Conservation (phyloP, 2,329 filamentous ascomycete genomes). For the Aureobasidium sp. region DNA sequence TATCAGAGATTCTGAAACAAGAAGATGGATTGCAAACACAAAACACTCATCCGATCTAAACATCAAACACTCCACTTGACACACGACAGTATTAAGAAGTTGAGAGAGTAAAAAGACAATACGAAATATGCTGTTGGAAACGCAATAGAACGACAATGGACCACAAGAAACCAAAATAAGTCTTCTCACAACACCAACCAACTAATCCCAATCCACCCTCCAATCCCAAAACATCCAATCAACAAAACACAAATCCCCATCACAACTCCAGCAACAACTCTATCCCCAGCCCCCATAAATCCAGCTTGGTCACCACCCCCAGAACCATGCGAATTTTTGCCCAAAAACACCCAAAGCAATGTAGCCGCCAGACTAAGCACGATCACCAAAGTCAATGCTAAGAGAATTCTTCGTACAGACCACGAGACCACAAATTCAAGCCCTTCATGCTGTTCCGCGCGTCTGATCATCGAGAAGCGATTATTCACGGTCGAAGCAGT, state of each 20-base stretch:
- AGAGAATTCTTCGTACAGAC: slow-evolving; percentile 33
- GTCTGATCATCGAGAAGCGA: slow-evolving; percentile 18
- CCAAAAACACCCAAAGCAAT: slow-evolving; percentile 42
- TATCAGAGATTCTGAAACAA: too few relatives aligned
- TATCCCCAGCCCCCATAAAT: slow-evolving; percentile 36
- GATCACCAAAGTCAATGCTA: slow-evolving; percentile 33
- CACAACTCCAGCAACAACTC: slow-evolving; percentile 36
- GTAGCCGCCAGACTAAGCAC: slow-evolving; percentile 33
- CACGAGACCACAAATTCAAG: slow-evolving; percentile 41
- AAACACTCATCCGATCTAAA: too few relatives aligned
- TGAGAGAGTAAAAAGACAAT: too few relatives aligned
- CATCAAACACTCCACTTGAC: too few relatives aligned
- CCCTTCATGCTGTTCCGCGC: slow-evolving; percentile 33
- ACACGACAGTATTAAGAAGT: neutral
- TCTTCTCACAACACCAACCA: slow-evolving; percentile 38
- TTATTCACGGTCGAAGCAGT: slow-evolving; percentile 13
- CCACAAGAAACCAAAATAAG: neutral
- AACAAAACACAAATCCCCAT: slow-evolving; percentile 40
- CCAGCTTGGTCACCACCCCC: slow-evolving; percentile 26
- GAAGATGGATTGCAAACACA: too few relatives aligned
- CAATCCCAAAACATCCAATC: slow-evolving; percentile 36
- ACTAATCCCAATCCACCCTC: slow-evolving; percentile 41
- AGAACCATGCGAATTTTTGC: slow-evolving; percentile 26
- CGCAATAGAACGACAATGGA: neutral
- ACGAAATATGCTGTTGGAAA: too few relatives aligned